These are phyloP conservation scores for Oryza punctata DNA, from an alignment of 176 grass and related monocot genomes.

Conservation along the genomic window DNA sequence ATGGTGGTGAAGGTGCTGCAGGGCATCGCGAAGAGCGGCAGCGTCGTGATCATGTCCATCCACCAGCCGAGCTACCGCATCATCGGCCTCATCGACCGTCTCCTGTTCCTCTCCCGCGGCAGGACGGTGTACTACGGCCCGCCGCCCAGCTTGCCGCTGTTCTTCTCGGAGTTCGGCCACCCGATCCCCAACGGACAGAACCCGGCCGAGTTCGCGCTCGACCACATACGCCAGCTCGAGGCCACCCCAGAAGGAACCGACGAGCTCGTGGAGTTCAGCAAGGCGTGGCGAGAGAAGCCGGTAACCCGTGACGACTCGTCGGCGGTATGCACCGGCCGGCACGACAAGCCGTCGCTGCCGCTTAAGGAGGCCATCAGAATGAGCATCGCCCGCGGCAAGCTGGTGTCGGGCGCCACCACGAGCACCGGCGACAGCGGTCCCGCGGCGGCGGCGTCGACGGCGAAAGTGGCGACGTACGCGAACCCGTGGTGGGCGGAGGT, in stretches of 20 bases:
- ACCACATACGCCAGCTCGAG: slow-evolving; percentile 67
- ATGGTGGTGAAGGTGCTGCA: slow-evolving; percentile 81
- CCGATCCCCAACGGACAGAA: slow-evolving; percentile 81
- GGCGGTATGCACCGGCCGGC: background rate
- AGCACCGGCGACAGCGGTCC: background rate
- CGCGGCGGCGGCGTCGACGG: background rate
- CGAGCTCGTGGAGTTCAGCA: slow-evolving; percentile 49
- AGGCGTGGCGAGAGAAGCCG: slow-evolving; percentile 34
- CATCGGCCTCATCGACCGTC: slow-evolving; percentile 57
- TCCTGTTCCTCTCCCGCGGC: slow-evolving; percentile 70
- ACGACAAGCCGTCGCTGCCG: slow-evolving; percentile 5
- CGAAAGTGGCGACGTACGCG: slow-evolving; percentile 55
- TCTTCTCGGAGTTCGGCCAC: slow-evolving; percentile 65
- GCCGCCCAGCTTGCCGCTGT: slow-evolving; percentile 40
- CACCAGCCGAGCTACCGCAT: slow-evolving; percentile 89
- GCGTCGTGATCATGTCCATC: slow-evolving; percentile 76
- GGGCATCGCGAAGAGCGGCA: slow-evolving; percentile 72
- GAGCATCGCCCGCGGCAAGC: slow-evolving; percentile 61
- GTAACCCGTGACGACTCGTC: background rate
- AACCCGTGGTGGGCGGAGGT: slow-evolving; percentile 83
- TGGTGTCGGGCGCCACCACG: slow-evolving; percentile 45
- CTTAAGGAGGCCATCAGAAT: slow-evolving; percentile 51
- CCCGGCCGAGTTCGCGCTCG: slow-evolving; percentile 79
- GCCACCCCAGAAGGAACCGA: slow-evolving; percentile 26
- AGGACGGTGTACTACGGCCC: slow-evolving; percentile 74